These are phyloP conservation scores for Fibroporia radiculosa DNA, from an alignment of 768 basidiomycete species.

Conservation along the genomic window DNA sequence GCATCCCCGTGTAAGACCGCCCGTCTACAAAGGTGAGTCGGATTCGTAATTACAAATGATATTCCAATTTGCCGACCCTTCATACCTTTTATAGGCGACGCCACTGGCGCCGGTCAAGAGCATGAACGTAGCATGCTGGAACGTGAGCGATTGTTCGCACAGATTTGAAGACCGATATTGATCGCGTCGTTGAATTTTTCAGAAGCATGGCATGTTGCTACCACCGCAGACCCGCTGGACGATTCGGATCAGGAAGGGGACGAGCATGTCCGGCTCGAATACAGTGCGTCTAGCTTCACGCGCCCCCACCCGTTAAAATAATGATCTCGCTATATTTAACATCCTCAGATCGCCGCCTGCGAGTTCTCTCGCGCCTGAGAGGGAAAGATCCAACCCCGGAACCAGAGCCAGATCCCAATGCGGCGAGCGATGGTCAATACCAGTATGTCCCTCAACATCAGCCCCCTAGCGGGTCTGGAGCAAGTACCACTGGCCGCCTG, in stretches of 20 bases:
- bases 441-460: background rate
- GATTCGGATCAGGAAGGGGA: constrained; percentile 75
- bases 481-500: constrained; percentile 17
- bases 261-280: constrained; percentile 55
- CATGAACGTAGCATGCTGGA: constrained; percentile 38
- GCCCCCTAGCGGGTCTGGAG: background rate
- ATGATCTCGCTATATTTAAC: constrained; percentile 23
- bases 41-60: no score
- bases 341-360: constrained; percentile 23
- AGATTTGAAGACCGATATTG: no score
- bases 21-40: background rate
- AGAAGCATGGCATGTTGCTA: constrained; percentile 72
- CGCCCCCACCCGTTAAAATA: background rate
- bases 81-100: background rate
- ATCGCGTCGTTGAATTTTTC: constrained; percentile 7
- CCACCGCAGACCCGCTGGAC: constrained; percentile 53
- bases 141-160: constrained; percentile 30
- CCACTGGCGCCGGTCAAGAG: constrained; percentile 12
- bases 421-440: constrained; percentile 1
- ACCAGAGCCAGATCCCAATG: constrained; percentile 19
- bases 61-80: no score
- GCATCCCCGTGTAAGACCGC: background rate
- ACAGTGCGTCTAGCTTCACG: constrained; percentile 40
- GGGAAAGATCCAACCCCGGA: constrained; percentile 44
- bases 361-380: constrained; percentile 44